Conservation (phyloP, 2,329 filamentous ascomycete species). For the Neofusicoccum ribis region DNA sequence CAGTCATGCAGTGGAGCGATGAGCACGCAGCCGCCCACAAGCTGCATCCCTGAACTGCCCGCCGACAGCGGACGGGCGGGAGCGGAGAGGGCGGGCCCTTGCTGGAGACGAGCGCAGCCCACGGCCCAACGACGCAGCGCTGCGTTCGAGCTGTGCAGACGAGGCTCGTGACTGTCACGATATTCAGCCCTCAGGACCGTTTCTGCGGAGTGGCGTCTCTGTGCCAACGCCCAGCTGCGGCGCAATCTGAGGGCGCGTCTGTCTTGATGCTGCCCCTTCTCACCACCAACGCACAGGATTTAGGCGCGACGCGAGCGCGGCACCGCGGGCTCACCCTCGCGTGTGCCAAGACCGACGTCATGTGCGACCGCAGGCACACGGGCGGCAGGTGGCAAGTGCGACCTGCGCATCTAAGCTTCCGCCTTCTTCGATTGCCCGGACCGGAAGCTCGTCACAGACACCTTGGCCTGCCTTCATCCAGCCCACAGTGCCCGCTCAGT, state of each 20-base stretch:
- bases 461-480: not conserved
- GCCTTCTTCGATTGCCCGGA: not conserved
- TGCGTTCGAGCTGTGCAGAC: not conserved
- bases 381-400: not conserved
- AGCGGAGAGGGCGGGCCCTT: not conserved
- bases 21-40: not conserved
- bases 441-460: not conserved
- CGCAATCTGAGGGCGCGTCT: not conserved
- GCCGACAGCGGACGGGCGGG: conserved; percentile 16
- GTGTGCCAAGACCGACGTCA: conserved; percentile 9
- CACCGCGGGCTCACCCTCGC: not conserved
- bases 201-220: not conserved
- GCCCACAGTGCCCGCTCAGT: not conserved
- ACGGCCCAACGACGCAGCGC: not conserved
- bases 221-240: not conserved
- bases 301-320: not conserved
- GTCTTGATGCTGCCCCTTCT: not conserved
- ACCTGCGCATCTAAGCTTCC: not conserved
- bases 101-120: not conserved
- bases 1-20: not conserved
- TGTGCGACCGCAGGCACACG: not conserved
- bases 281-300: not conserved
- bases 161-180: not conserved
- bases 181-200: not conserved
- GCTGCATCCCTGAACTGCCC: conserved; percentile 11